A percentile compares a stretch with the other conserved stretches of the same genome.
phyloP scores from a whole-genome alignment of 257 asterid species.

The Oldenlandia corymbosa region DNA sequence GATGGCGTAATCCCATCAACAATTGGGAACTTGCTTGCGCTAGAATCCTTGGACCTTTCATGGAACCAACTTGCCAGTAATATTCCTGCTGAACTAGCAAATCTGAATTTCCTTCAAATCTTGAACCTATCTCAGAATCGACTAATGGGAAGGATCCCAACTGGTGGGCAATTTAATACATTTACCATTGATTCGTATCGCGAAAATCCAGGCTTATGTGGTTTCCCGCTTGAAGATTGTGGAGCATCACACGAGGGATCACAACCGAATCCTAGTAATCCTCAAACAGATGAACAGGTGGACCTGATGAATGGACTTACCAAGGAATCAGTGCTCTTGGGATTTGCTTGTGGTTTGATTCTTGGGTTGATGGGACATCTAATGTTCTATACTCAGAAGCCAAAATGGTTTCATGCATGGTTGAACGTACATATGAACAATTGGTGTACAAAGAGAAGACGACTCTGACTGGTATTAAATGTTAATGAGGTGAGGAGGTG shows the following conservation, averaged over 20 bases:
- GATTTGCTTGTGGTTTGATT: constrained; percentile 2
- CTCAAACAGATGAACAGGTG: too few species aligned
- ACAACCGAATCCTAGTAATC: not conserved
- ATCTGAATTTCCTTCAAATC: constrained; percentile 10
- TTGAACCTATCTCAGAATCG: constrained; percentile 27
- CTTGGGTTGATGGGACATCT: not conserved
- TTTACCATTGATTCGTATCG: constrained; percentile 8
- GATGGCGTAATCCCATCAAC: constrained; percentile 6
- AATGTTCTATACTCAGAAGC: not conserved
- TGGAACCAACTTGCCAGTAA: constrained; percentile 19
- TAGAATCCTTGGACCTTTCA: constrained; percentile 18
- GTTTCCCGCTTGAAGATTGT: constrained; percentile 5
- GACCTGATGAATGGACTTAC: too few species aligned
- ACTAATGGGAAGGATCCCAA: constrained; percentile 27
- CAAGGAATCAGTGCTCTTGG: constrained; percentile 4
- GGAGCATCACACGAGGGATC: not conserved
- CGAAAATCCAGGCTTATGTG: not conserved
- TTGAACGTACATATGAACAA: too few species aligned
- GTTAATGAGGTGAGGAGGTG: too few species aligned
- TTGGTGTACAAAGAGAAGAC: too few species aligned
- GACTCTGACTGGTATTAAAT: too few species aligned
- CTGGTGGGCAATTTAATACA: constrained; percentile 20
- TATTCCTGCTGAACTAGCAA: constrained; percentile 22
- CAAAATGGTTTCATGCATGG: not conserved
- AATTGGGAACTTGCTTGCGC: not conserved